Evolutionary conservation across 2,329 filamentous ascomycete species (phyloP).

Genomic region (Pseudocercospora fijiensis): DNA sequence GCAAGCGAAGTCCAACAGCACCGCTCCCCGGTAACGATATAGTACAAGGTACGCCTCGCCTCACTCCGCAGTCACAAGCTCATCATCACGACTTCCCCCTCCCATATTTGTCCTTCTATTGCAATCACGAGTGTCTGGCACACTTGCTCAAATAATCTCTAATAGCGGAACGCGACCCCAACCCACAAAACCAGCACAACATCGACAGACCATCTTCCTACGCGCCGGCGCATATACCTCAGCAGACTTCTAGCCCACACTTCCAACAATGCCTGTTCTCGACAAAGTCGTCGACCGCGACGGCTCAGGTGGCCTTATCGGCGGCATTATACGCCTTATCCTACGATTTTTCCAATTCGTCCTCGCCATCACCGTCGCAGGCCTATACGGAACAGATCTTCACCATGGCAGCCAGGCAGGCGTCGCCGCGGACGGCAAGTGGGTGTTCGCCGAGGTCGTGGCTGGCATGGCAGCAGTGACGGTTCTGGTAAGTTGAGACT

Average conservation of each 20-base stretch:
- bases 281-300: slow-evolving; percentile 28
- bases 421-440: slow-evolving; percentile 63
- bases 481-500: slow-evolving; percentile 28
- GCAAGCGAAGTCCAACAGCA: background rate
- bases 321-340: slow-evolving; percentile 55
- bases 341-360: slow-evolving; percentile 76
- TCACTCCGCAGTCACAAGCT: slow-evolving; percentile 5
- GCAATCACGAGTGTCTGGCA: slow-evolving; percentile 19
- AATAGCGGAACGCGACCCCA: background rate
- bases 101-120: background rate
- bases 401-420: slow-evolving; percentile 52
- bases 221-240: background rate
- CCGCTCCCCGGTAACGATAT: background rate
- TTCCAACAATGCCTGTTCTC: slow-evolving; percentile 29
- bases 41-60: slow-evolving; percentile 3
- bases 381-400: slow-evolving; percentile 73
- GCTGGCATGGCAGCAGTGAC: slow-evolving; percentile 66
- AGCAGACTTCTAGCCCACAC: background rate
- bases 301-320: slow-evolving; percentile 35
- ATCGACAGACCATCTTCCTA: background rate
- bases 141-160: slow-evolving; percentile 9
- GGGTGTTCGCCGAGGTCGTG: slow-evolving; percentile 75
- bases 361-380: slow-evolving; percentile 72
- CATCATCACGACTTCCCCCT: background rate
- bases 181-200: background rate